phyloP scores from a whole-genome alignment of 2,329 filamentous ascomycete genomes.

The Diaporthe ilicicola region DNA sequence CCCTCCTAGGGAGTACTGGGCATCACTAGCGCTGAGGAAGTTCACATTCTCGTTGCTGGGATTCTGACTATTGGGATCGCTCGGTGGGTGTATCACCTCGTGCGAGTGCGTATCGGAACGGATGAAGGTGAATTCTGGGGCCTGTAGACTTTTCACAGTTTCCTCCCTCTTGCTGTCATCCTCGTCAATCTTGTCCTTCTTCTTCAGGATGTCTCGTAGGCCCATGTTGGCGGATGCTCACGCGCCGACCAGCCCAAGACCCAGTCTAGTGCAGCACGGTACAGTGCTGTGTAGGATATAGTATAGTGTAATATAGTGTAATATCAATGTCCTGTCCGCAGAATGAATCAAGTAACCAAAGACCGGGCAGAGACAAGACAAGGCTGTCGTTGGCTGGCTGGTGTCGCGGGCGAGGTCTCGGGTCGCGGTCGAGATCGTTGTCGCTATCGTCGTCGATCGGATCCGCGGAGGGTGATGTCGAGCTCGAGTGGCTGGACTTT shows the following conservation, averaged over 20 bases:
- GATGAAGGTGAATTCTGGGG: slow-evolving; percentile 82
- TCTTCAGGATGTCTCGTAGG: slow-evolving; percentile 62
- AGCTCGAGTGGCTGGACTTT: background rate
- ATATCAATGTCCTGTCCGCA: background rate
- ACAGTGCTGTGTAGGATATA: background rate
- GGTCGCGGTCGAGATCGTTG: background rate
- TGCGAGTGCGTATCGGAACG: slow-evolving; percentile 83
- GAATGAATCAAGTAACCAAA: background rate
- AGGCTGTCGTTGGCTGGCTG: background rate
- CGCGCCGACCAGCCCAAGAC: background rate
- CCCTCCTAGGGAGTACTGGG: slow-evolving; percentile 17
- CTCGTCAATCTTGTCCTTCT: slow-evolving; percentile 56
- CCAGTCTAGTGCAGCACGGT: background rate
- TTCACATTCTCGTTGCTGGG: slow-evolving; percentile 37
- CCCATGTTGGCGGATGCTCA: slow-evolving; percentile 49
- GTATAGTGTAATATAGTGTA: background rate
- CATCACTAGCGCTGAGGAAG: slow-evolving; percentile 40
- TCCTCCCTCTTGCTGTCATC: slow-evolving; percentile 41
- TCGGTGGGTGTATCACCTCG: slow-evolving; percentile 79
- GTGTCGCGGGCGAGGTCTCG: slow-evolving; percentile 23
- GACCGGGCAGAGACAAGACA: background rate
- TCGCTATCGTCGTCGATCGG: slow-evolving; percentile 1
- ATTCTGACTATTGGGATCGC: slow-evolving; percentile 37
- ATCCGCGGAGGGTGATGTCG: background rate
- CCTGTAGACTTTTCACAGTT: slow-evolving; percentile 47